Base-by-base conservation (phyloP, 1,284 basidiomycete species). In the Cryptococcus floricola region DNA sequence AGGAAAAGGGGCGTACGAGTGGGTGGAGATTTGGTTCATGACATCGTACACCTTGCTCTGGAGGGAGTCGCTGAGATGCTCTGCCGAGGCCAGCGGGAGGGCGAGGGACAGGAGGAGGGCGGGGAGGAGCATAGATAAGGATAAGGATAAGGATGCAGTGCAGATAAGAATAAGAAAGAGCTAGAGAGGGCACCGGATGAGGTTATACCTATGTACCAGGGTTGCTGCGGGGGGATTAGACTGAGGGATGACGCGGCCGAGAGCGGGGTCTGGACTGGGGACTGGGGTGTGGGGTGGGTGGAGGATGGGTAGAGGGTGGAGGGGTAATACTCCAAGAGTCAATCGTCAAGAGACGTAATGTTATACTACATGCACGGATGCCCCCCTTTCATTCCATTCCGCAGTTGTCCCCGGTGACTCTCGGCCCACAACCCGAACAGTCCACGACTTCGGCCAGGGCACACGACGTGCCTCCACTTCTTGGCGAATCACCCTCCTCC, bases 1-100 rank as follows among this genome's bases (percentile, higher is more conserved):
- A 12, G 16, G 1, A 23, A 18, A 34, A 10, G 18, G 1, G 5
- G 39, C 67, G 41, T 42, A 69, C 69, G 59, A 58, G 23, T 62
- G 57, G 38, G 54, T 52, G 12, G 61, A 57, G 38, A 70, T 62
- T 16, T 59, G 27, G 27, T 66, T 58, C 64, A 70, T 68, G 43
- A 67, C 57, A 53, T 66, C 57, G 51, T 63, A 69, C 19, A 73
- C 69, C 39, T 62, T 59, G 45, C 59, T 48, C 42, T 62, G 51
- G 5, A 58, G 38, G 5, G 39, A 52, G 38, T 57, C 54, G 28
- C 56, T 57, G 28, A 68, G 58, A 39, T 66, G 60, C 12, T 56
- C 56, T 5, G 66, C 66, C 4, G 43, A 34, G 45, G 50, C 53
- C 9, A 56, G 9, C 8, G 34, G 12, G 5, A 46, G 16, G 18